Evolutionary conservation across 176 grass and related monocot genomes (phyloP).

Genomic region (Lolium multiflorum): DNA sequence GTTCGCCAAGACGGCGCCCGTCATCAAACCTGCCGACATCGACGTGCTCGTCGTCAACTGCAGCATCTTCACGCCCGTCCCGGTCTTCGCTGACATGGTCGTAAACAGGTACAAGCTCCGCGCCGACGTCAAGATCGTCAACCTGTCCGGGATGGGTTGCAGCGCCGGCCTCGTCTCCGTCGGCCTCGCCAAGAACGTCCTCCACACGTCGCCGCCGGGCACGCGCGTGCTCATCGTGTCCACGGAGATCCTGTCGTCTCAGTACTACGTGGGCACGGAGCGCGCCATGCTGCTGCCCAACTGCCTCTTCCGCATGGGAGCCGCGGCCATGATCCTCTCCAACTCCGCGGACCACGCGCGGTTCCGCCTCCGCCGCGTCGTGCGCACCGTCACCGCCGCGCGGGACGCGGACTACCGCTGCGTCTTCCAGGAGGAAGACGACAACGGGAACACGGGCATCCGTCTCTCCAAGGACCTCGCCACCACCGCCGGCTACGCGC

Average conservation of each 20-base stretch:
- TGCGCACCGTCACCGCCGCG: not conserved
- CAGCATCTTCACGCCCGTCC: not conserved
- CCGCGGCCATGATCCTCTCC: constrained; percentile 11
- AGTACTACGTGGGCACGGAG: constrained; percentile 9
- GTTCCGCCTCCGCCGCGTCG: not conserved
- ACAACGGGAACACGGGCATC: not conserved
- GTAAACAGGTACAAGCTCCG: not conserved
- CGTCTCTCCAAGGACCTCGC: constrained; percentile 3
- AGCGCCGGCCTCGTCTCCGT: not conserved
- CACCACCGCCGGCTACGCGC: not conserved
- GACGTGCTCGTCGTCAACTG: constrained; percentile 13
- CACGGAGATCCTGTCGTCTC: not conserved
- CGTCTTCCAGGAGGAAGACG: constrained; percentile 10
- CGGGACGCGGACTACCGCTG: constrained; percentile 19
- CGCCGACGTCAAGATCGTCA: not conserved
- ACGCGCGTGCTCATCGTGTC: not conserved
- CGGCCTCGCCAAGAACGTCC: constrained; percentile 11
- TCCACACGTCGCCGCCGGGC: not conserved
- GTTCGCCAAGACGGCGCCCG: not conserved
- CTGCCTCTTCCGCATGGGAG: constrained; percentile 18
- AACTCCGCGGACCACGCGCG: not conserved
- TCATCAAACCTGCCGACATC: not conserved
- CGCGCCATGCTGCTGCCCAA: constrained; percentile 8
- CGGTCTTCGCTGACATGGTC: not conserved
- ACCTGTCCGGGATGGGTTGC: constrained; percentile 24